phyloP scores from a whole-genome alignment of 352 stramenopile species.

The Phytopythium aichiense region DNA sequence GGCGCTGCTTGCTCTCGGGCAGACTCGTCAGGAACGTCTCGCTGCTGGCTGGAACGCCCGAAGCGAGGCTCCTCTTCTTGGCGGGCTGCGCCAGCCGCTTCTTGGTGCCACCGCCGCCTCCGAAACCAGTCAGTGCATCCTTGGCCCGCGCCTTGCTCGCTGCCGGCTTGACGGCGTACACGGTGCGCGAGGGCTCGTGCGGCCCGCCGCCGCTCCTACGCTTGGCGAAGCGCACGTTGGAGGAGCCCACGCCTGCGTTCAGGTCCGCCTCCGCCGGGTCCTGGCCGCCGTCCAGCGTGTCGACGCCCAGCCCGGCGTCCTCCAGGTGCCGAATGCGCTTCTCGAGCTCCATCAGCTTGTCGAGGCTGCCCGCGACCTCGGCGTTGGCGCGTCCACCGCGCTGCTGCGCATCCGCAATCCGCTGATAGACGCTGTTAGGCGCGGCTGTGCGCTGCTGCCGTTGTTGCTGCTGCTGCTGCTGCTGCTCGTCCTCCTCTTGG shows the following conservation, averaged over 20 bases:
- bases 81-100: not conserved
- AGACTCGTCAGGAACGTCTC: constrained; percentile 60
- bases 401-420: constrained; percentile 15
- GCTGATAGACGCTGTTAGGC: constrained; percentile 32
- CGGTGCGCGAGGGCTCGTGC: constrained; percentile 43
- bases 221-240: constrained; percentile 52
- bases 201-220: constrained; percentile 27
- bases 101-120: not conserved
- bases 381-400: constrained; percentile 17
- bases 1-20: constrained; percentile 54
- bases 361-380: constrained; percentile 71
- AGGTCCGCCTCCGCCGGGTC: constrained; percentile 16
- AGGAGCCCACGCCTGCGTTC: constrained; percentile 16
- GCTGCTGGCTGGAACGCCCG: constrained; percentile 1
- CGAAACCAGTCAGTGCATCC: constrained; percentile 9
- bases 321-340: constrained; percentile 85
- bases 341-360: constrained; percentile 89
- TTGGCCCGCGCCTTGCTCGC: constrained; percentile 30
- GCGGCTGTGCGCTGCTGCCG: constrained; percentile 4
- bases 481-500: constrained; percentile 35
- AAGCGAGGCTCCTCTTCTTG: constrained; percentile 31
- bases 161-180: constrained; percentile 50
- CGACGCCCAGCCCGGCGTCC: constrained; percentile 46
- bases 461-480: constrained; percentile 8
- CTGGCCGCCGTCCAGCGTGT: constrained; percentile 31